These are phyloP conservation scores for Fragilariopsis cylindrus DNA, from an alignment of 108 stramenopile genomes.

Conservation along the genomic window DNA sequence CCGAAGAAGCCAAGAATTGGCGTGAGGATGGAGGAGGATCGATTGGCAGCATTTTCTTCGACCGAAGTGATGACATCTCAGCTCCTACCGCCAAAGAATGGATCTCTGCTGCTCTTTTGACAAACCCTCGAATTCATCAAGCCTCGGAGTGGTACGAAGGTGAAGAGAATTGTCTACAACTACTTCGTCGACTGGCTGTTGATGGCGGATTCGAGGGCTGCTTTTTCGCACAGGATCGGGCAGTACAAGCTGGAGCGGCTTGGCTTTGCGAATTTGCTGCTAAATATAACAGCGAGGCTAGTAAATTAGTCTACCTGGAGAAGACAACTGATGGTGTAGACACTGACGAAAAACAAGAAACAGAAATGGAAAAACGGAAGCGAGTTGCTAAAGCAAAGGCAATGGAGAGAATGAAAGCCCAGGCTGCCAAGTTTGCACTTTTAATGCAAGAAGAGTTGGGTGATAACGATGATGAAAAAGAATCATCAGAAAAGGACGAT, in stretches of 20 bases:
- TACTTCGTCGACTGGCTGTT: constrained; percentile 58
- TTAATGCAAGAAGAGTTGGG: constrained; percentile 49
- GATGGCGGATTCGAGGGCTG: constrained; percentile 46
- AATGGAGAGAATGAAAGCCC: constrained; percentile 66
- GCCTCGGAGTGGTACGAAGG: constrained; percentile 62
- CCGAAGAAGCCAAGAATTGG: constrained; percentile 37
- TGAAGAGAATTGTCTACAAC: constrained; percentile 58
- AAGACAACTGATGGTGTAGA: constrained; percentile 12
- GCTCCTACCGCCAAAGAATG: constrained; percentile 67
- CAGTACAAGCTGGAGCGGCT: constrained; percentile 70
- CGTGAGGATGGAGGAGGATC: constrained; percentile 56
- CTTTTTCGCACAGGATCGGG: constrained; percentile 72
- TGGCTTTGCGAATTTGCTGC: constrained; percentile 80
- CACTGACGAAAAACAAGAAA: constrained; percentile 34
- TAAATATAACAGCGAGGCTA: constrained; percentile 49
- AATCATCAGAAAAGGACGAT: neutral
- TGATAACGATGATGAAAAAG: constrained; percentile 54
- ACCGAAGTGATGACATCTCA: constrained; percentile 32
- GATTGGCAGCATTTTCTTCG: constrained; percentile 64
- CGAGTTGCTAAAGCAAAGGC: constrained; percentile 70
- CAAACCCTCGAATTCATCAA: constrained; percentile 52
- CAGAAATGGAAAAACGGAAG: constrained; percentile 59
- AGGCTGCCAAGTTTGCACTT: constrained; percentile 75
- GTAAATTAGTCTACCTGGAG: constrained; percentile 37
- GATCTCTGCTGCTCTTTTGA: constrained; percentile 58